Evolutionary conservation across 768 basidiomycete genomes (phyloP), one percentile per base, ranked within the genome.

Genomic region (Auricularia heimuer): DNA sequence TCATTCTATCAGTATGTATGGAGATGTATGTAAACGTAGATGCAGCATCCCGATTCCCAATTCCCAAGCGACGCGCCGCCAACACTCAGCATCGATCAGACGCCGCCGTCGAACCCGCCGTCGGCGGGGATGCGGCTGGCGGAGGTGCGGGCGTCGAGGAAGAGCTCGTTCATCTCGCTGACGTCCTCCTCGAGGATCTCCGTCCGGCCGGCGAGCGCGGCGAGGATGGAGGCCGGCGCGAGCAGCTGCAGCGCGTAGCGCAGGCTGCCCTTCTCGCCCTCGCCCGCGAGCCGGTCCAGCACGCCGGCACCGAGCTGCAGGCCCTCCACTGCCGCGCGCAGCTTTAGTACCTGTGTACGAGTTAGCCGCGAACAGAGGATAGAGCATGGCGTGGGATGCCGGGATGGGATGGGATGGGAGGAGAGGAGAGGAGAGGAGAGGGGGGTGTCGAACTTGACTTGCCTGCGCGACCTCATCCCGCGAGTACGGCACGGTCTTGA

Each of bases 391-490:
- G 29, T 29, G 29, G 29, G 29, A 29, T 29, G 29, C 29, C 29
- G 29, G 29, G 29, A 29, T 29, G 29, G 29, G 29, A 2, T 29
- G 29, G 29, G 29, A 29, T 2, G 29, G 3, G 29, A 29, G 29
- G 24, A 29, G 24, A 29, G 24, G 24, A 98, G 95, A 12, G 83
- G 80, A 65, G 90, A 85, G 1, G 96, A 98, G 71, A 93, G 91
- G 18, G 98, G 94, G 65, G 98, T 98, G 80, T 98, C 87, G 74
- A 91, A 92, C 61, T 90, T 91, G 68, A 98, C 97, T 54, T 29
- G 98, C 94, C 73, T 86, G 88, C 42, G 85, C 85, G 58, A 98
- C 88, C 72, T 98, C 90, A 11, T 90, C 91, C 51, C 85, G 82
- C 6, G 82, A 84, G 74, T 98, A 95, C 12, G 83, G 80, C 65